Percentiles rank a stretch among this genome's conserved stretches.
Evolutionary conservation across 768 basidiomycete species (phyloP).

Genomic region (Auriculariales sp.): DNA sequence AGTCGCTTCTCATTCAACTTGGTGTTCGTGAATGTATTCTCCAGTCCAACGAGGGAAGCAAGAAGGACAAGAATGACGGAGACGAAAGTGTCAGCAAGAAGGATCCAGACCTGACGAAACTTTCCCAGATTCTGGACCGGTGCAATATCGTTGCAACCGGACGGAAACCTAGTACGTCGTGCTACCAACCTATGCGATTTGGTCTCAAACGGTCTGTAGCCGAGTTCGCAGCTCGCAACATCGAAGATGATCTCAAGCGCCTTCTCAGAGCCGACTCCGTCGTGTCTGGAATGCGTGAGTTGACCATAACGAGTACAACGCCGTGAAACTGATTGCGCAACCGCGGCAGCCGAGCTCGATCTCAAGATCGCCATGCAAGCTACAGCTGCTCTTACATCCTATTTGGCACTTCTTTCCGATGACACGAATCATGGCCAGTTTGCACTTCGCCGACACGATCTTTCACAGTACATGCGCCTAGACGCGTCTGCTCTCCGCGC

Average conservation of each 20-base stretch:
- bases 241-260: constrained; percentile 66
- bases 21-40: constrained; percentile 95
- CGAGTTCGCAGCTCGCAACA: constrained; percentile 70
- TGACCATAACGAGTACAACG: constrained; percentile 36
- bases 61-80: constrained; percentile 76
- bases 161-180: constrained; percentile 59
- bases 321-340: constrained; percentile 27
- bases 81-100: constrained; percentile 57
- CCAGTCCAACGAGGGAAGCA: constrained; percentile 56
- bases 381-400: constrained; percentile 65
- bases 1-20: constrained; percentile 92
- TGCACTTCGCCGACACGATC: constrained; percentile 72
- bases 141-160: constrained; percentile 87
- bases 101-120: constrained; percentile 78
- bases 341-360: constrained; percentile 50
- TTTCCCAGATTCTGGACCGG: constrained; percentile 74
- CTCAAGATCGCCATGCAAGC: constrained; percentile 69
- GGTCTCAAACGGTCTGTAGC: constrained; percentile 25
- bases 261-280: constrained; percentile 38
- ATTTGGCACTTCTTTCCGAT: constrained; percentile 69
- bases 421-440: constrained; percentile 67
- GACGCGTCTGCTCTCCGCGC: constrained; percentile 92
- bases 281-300: constrained; percentile 25
- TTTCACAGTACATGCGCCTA: constrained; percentile 88
- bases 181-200: neutral